Percentiles rank a stretch among this genome's conserved stretches.
These are phyloP conservation scores for Dalbergia oliveri DNA, from an alignment of 306 rosid genomes.

Conservation along the genomic window DNA sequence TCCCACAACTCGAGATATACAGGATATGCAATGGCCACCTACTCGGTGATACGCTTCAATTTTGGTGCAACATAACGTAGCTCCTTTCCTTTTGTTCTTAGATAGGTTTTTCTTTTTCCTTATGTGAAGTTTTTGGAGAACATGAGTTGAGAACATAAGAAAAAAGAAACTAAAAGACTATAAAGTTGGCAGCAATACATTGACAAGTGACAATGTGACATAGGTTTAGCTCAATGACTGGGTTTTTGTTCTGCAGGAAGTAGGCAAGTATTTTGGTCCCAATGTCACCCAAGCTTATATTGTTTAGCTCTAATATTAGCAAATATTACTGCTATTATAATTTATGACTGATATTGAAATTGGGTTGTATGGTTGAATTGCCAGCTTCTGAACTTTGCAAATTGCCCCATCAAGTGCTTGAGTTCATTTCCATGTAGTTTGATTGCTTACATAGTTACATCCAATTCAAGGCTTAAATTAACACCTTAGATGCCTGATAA, in stretches of 20 bases:
- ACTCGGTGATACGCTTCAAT: not conserved
- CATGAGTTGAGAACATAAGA: not conserved
- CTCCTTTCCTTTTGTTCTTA: not conserved
- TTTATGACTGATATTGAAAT: not conserved
- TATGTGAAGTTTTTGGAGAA: not conserved
- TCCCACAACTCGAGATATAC: not conserved
- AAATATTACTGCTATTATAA: conserved; percentile 13
- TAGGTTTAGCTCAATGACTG: not conserved
- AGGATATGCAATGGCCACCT: not conserved
- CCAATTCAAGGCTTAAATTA: conserved; percentile 21
- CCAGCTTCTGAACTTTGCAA: conserved; percentile 26
- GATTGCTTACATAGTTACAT: conserved; percentile 17
- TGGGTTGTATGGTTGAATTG: not conserved
- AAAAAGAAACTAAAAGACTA: not conserved
- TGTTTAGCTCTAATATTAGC: conserved; percentile 5
- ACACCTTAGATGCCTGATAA: conserved; percentile 17
- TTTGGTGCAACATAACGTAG: not conserved
- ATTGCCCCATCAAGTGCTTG: not conserved
- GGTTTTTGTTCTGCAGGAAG: conserved; percentile 10
- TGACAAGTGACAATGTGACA: not conserved
- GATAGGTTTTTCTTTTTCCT: conserved; percentile 16
- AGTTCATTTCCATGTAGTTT: not conserved
- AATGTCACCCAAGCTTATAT: not conserved
- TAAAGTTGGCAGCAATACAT: conserved; percentile 15
- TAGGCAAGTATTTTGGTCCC: not conserved